Percentiles rank a stretch among this genome's conserved stretches.
These are phyloP conservation scores for Adansonia gregorii DNA, from an alignment of 441 rosid species.

Conservation along the genomic window DNA sequence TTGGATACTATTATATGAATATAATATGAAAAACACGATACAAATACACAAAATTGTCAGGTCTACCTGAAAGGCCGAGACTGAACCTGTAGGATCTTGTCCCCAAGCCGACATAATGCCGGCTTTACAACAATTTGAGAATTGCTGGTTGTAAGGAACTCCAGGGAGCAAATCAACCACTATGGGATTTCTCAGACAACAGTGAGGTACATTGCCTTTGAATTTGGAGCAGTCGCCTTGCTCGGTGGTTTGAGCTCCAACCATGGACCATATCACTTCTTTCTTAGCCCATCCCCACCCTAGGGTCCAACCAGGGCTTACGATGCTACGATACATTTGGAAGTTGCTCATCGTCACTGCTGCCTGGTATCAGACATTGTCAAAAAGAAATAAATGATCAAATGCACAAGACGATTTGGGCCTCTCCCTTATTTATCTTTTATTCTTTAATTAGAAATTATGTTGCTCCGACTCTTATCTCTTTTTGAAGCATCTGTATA, in stretches of 20 bases:
- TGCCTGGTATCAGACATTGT: conserved; percentile 40
- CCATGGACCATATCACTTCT: conserved; percentile 74
- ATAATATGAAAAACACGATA: no score
- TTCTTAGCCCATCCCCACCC: conserved; percentile 71
- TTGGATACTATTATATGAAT: no score
- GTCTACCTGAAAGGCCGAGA: conserved; percentile 51
- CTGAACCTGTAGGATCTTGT: conserved; percentile 60
- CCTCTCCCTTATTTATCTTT: no score
- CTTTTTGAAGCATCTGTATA: no score
- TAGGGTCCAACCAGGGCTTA: conserved; percentile 66
- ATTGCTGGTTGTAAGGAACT: conserved; percentile 69
- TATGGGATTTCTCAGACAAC: conserved; percentile 55
- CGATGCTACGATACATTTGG: conserved; percentile 61
- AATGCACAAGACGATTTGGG: no score
- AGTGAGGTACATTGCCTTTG: conserved; percentile 66
- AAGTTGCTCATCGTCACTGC: conserved; percentile 58
- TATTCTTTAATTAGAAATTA: no score
- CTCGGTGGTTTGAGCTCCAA: conserved; percentile 67
- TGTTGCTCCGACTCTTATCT: no score
- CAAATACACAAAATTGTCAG: no score
- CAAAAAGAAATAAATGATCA: neutral
- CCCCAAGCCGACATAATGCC: conserved; percentile 66
- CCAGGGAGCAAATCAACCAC: conserved; percentile 70
- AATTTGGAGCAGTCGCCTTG: conserved; percentile 84
- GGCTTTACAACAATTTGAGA: conserved; percentile 65